A percentile compares a stretch with the other conserved stretches of the same genome.
Conservation (phyloP, 768 basidiomycete genomes). For the Pisolithus tinctorius region DNA sequence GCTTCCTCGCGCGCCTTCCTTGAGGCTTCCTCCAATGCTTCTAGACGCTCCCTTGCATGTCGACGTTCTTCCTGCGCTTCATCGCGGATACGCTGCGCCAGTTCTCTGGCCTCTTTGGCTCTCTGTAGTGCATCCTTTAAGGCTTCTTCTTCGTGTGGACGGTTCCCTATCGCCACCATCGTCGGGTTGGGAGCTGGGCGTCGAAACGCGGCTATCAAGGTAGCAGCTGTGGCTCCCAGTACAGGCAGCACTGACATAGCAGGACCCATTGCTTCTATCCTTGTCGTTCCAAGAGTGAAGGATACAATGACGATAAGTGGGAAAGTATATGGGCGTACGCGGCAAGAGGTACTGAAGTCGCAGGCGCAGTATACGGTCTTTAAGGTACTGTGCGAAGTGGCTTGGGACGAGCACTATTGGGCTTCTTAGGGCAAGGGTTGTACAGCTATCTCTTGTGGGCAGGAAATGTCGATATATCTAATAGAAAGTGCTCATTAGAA, state of each 20-base stretch:
- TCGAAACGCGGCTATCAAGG: background rate
- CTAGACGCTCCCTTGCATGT: background rate
- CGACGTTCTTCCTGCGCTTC: background rate
- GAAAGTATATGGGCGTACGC: too few species aligned
- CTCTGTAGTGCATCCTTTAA: background rate
- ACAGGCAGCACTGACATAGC: background rate
- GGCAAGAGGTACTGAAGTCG: too few species aligned
- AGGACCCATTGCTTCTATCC: background rate
- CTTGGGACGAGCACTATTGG: too few species aligned
- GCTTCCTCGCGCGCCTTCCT: background rate
- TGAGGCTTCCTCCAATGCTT: background rate
- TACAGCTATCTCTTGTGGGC: too few species aligned
- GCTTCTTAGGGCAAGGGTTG: too few species aligned
- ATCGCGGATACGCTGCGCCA: background rate
- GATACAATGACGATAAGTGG: too few species aligned
- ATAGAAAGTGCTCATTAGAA: too few species aligned
- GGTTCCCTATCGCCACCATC: background rate
- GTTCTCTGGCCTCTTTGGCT: background rate
- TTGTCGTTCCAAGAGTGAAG: background rate
- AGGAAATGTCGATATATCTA: too few species aligned
- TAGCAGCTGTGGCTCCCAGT: background rate
- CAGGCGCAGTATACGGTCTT: too few species aligned
- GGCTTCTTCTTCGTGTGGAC: slow-evolving; percentile 1
- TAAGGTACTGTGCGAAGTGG: too few species aligned
- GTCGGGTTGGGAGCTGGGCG: slow-evolving; percentile 1